Evolutionary conservation across 495 filamentous ascomycete genomes (phyloP).

Genomic region (Hypoxylon lienhwacheense): DNA sequence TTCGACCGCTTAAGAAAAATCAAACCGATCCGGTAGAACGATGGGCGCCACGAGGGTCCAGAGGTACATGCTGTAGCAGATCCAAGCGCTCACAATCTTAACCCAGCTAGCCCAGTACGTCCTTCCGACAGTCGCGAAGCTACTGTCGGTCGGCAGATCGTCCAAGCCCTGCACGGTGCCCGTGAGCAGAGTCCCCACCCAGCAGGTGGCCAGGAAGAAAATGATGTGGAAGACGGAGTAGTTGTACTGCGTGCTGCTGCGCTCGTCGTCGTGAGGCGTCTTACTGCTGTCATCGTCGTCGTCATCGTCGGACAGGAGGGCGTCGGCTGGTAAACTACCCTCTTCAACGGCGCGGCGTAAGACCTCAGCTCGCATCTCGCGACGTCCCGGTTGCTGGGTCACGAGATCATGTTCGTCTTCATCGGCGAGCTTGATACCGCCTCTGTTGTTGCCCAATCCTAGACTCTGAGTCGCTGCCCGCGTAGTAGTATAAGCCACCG

Average conservation of each 20-base stretch:
- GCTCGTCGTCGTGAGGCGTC: slow-evolving; percentile 81
- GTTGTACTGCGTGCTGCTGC: slow-evolving; percentile 87
- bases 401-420: slow-evolving; percentile 83
- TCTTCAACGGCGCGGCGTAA: slow-evolving; percentile 89
- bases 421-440: slow-evolving; percentile 62
- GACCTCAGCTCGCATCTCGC: slow-evolving; percentile 90
- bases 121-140: slow-evolving; percentile 88
- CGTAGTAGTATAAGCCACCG: slow-evolving; percentile 96
- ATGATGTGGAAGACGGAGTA: slow-evolving; percentile 97
- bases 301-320: slow-evolving; percentile 75
- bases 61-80: slow-evolving; percentile 90
- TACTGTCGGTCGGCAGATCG: slow-evolving; percentile 56
- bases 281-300: slow-evolving; percentile 57
- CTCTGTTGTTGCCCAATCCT: slow-evolving; percentile 67
- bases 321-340: slow-evolving; percentile 87
- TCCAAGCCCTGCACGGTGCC: slow-evolving; percentile 65
- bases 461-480: slow-evolving; percentile 93
- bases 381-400: slow-evolving; percentile 82
- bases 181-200: slow-evolving; percentile 91
- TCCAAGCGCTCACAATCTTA: slow-evolving; percentile 97
- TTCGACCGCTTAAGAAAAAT: slow-evolving; percentile 39
- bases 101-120: slow-evolving; percentile 99
- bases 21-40: slow-evolving; percentile 84
- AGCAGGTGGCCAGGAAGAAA: slow-evolving; percentile 92
- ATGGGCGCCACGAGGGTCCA: slow-evolving; percentile 92